These are phyloP conservation scores for Diplodia corticola DNA, from an alignment of 2,329 filamentous ascomycete genomes.

Conservation along the genomic window DNA sequence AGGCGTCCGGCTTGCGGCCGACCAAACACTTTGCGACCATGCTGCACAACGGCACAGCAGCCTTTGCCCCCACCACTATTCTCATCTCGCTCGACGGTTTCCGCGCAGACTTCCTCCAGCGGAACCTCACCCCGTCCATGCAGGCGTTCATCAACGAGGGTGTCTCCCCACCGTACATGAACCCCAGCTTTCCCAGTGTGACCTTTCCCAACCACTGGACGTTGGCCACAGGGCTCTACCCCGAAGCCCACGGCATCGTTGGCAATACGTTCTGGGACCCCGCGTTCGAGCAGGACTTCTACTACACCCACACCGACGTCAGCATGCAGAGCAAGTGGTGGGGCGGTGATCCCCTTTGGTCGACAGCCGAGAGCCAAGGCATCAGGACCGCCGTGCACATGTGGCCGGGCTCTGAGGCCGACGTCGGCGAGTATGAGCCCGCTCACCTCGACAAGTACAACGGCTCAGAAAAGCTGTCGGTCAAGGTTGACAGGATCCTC, in stretches of 20 bases:
- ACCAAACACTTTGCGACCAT: constrained; percentile 31
- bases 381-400: constrained; percentile 86
- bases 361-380: constrained; percentile 81
- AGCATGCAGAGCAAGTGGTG: constrained; percentile 91
- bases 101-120: constrained; percentile 85
- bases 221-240: constrained; percentile 85
- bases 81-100: constrained; percentile 95
- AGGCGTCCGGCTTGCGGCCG: constrained; percentile 37
- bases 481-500: constrained; percentile 78
- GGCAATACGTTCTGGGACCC: constrained; percentile 96
- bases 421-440: constrained; percentile 72
- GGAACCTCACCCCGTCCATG: constrained; percentile 79
- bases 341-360: constrained; percentile 92
- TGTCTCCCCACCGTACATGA: constrained; percentile 89
- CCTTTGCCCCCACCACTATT: constrained; percentile 89
- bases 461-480: constrained; percentile 68
- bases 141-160: constrained; percentile 77
- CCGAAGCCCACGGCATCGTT: constrained; percentile 89
- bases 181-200: constrained; percentile 90
- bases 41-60: constrained; percentile 75
- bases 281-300: constrained; percentile 73
- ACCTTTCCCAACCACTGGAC: constrained; percentile 97
- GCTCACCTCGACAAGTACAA: constrained; percentile 85
- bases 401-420: constrained; percentile 96
- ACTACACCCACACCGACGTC: constrained; percentile 73